Conservation (phyloP, 306 rosid genomes). For the Hylodesmum podocarpum region DNA sequence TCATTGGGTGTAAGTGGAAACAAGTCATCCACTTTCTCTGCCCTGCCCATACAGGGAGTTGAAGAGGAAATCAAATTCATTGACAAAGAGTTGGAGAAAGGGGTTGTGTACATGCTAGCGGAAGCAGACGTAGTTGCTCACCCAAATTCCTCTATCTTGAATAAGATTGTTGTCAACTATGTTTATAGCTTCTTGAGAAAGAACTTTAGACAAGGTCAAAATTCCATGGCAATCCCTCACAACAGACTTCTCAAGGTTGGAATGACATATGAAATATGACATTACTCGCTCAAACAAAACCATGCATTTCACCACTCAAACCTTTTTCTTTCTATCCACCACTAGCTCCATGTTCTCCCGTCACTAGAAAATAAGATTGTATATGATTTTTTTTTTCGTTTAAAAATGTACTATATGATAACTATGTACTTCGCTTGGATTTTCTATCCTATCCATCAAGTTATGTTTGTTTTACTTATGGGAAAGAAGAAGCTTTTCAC, state of each 20-base stretch:
- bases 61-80: slow-evolving; percentile 58
- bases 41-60: slow-evolving; percentile 34
- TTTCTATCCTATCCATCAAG: background rate
- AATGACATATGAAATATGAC: slow-evolving; percentile 48
- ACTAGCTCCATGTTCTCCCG: background rate
- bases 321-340: background rate
- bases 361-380: background rate
- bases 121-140: slow-evolving; percentile 74
- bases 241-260: slow-evolving; percentile 68
- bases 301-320: background rate
- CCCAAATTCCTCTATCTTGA: slow-evolving; percentile 59
- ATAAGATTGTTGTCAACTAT: slow-evolving; percentile 63
- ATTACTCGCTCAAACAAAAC: background rate
- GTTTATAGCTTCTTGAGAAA: slow-evolving; percentile 63
- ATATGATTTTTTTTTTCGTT: too few species aligned
- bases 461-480: background rate
- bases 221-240: slow-evolving; percentile 47
- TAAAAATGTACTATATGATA: too few species aligned
- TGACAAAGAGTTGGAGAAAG: slow-evolving; percentile 55
- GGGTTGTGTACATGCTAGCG: slow-evolving; percentile 72
- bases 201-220: slow-evolving; percentile 67
- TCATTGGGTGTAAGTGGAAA: background rate
- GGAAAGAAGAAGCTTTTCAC: background rate
- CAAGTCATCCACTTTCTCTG: slow-evolving; percentile 25
- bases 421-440: background rate